Evolutionary conservation across 2,329 filamentous ascomycete genomes (phyloP).

Genomic region (Boeremia lycopersici): DNA sequence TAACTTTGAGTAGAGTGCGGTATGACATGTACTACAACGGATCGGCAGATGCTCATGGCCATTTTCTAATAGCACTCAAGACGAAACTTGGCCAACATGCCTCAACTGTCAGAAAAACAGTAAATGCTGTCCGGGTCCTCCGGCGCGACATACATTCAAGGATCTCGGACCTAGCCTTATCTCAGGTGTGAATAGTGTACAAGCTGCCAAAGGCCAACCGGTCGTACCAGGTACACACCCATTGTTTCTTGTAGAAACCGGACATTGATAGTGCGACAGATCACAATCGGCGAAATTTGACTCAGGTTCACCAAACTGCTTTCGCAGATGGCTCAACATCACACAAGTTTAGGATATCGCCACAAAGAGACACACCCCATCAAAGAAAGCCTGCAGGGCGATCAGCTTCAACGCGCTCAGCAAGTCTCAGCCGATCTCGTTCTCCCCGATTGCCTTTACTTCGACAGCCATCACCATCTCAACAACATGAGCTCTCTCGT

Average conservation of each 20-base stretch:
- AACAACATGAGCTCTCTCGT: slow-evolving; percentile 35
- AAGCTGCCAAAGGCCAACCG: background rate
- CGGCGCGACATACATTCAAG: slow-evolving; percentile 42
- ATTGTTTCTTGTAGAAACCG: background rate
- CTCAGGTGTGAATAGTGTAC: background rate
- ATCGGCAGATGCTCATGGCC: background rate
- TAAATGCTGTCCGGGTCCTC: slow-evolving; percentile 43
- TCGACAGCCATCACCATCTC: slow-evolving; percentile 33
- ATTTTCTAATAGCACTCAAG: slow-evolving; percentile 29
- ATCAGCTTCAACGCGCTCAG: slow-evolving; percentile 18
- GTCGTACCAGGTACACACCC: slow-evolving; percentile 4
- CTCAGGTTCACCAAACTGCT: slow-evolving; percentile 33
- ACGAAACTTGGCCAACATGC: slow-evolving; percentile 44
- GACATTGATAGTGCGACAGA: slow-evolving; percentile 12
- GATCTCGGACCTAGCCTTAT: slow-evolving; percentile 32
- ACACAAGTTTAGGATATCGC: slow-evolving; percentile 39
- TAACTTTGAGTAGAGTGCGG: slow-evolving; percentile 28
- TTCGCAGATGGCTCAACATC: slow-evolving; percentile 35
- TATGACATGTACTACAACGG: slow-evolving; percentile 13
- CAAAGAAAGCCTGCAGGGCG: slow-evolving; percentile 13
- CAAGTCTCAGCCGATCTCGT: slow-evolving; percentile 20
- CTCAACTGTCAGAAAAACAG: slow-evolving; percentile 43
- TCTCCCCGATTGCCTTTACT: slow-evolving; percentile 24
- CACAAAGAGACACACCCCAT: slow-evolving; percentile 8
- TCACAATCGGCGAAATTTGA: slow-evolving; percentile 20